These are phyloP conservation scores for Starmerella riodocensis DNA, from an alignment of 805 yeast genomes.

Conservation along the genomic window DNA sequence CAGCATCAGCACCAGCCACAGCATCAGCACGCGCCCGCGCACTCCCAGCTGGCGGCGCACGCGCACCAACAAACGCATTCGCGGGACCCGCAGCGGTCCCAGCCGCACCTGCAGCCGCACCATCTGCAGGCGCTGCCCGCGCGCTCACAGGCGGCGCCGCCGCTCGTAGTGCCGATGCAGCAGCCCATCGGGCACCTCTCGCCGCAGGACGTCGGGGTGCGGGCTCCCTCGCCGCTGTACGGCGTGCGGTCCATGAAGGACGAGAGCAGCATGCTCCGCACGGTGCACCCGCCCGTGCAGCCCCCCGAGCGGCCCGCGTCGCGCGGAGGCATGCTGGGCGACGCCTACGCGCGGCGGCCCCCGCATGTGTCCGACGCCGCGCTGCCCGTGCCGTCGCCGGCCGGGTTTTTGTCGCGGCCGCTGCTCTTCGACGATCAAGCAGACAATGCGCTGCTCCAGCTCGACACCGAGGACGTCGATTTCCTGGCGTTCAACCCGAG, in stretches of 20 bases:
- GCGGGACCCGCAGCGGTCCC: too few relatives aligned
- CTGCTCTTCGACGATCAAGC: slow-evolving; percentile 16
- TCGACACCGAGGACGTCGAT: slow-evolving; percentile 17
- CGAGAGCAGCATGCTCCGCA: not conserved
- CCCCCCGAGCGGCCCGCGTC: slow-evolving; percentile 2
- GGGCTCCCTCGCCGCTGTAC: not conserved
- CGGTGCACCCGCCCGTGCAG: slow-evolving; percentile 10
- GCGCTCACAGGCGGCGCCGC: not conserved
- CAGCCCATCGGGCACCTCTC: not conserved
- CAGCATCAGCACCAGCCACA: not conserved
- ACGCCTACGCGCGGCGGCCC: not conserved
- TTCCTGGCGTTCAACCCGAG: slow-evolving; percentile 23
- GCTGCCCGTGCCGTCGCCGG: slow-evolving; percentile 15
- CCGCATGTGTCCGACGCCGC: not conserved
- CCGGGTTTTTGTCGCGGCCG: slow-evolving; percentile 16
- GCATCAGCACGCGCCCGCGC: not conserved
- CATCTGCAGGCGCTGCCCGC: not conserved
- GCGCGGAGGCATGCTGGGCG: not conserved
- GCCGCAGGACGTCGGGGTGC: not conserved
- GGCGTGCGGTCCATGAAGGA: not conserved
- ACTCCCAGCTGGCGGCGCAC: too few relatives aligned
- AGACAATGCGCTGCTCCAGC: slow-evolving; percentile 3
- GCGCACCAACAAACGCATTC: too few relatives aligned
- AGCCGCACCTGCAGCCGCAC: too few relatives aligned
- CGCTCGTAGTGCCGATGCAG: not conserved